Conservation (phyloP, 106 monocot genomes). For the Dendrobium officinale region DNA sequence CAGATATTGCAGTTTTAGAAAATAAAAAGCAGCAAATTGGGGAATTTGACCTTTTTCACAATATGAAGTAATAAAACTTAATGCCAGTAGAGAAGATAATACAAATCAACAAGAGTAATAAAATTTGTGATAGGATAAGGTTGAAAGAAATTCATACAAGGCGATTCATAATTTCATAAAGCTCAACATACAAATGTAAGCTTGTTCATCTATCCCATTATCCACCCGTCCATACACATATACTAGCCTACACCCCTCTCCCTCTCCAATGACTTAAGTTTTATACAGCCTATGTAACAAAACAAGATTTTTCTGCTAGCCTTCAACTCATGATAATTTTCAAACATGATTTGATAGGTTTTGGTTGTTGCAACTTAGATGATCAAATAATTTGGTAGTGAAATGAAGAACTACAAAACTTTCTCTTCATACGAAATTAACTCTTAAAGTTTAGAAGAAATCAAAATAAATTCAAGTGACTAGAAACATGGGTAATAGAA, state of each 20-base stretch:
- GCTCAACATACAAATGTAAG: not conserved
- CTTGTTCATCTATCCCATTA: not conserved
- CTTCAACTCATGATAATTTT: not conserved
- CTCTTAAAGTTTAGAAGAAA: not conserved
- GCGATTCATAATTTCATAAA: not conserved
- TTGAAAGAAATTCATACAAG: not conserved
- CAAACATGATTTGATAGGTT: not conserved
- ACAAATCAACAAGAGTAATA: not conserved
- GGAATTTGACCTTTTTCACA: not conserved
- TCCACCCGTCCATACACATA: not conserved
- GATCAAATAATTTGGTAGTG: not conserved
- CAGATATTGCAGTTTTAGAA: not conserved
- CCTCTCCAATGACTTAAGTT: not conserved
- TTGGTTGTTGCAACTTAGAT: not conserved
- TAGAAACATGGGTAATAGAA: not conserved
- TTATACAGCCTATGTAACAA: not conserved
- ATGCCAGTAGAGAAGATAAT: not conserved
- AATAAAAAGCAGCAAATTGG: not conserved
- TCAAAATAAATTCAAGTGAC: not conserved
- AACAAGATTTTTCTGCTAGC: not conserved
- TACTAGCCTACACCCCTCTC: not conserved
- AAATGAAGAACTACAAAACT: not conserved
- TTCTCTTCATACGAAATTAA: not conserved
- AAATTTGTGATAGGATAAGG: not conserved
- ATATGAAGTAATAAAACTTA: not conserved